Conservation (phyloP, 805 yeast genomes). For the Naumovozyma baii region DNA sequence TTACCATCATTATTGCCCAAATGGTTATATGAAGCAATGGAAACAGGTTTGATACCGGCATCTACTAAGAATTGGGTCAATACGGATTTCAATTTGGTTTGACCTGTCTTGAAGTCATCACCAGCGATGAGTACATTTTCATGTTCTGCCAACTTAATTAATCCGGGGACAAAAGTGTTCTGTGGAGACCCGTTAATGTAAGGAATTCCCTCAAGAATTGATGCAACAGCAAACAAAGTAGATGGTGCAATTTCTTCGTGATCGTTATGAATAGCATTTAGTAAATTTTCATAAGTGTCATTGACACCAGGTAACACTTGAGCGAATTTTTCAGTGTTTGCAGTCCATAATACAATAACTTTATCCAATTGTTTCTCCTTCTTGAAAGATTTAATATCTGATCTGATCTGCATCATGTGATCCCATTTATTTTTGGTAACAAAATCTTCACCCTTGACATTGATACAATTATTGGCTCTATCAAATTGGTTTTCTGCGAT, state of each 20-base stretch:
- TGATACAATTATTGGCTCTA: slow-evolving; percentile 81
- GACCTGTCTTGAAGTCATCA: slow-evolving; percentile 95
- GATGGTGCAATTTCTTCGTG: slow-evolving; percentile 86
- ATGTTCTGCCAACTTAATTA: slow-evolving; percentile 76
- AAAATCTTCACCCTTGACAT: slow-evolving; percentile 32
- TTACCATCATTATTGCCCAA: slow-evolving; percentile 94
- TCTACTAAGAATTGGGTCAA: slow-evolving; percentile 92
- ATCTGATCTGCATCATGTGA: slow-evolving; percentile 79
- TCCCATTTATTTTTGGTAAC: slow-evolving; percentile 65
- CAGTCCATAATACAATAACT: slow-evolving; percentile 91
- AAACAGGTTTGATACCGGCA: slow-evolving; percentile 92
- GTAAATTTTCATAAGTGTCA: slow-evolving; percentile 75
- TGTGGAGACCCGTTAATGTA: slow-evolving; percentile 96
- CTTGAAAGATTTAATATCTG: slow-evolving; percentile 75
- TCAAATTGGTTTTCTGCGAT: slow-evolving; percentile 90
- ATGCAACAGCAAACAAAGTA: slow-evolving; percentile 88
- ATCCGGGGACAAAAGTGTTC: slow-evolving; percentile 95
- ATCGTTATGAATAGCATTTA: slow-evolving; percentile 62
- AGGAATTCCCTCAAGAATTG: slow-evolving; percentile 78
- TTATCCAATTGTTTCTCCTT: slow-evolving; percentile 62
- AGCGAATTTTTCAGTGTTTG: slow-evolving; percentile 90
- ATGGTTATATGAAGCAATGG: slow-evolving; percentile 93
- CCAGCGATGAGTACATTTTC: slow-evolving; percentile 80
- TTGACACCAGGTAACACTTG: slow-evolving; percentile 71
- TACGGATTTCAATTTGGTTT: slow-evolving; percentile 92